Evolutionary conservation across 805 yeast genomes (phyloP).

Genomic region (Starmerella floricola): DNA sequence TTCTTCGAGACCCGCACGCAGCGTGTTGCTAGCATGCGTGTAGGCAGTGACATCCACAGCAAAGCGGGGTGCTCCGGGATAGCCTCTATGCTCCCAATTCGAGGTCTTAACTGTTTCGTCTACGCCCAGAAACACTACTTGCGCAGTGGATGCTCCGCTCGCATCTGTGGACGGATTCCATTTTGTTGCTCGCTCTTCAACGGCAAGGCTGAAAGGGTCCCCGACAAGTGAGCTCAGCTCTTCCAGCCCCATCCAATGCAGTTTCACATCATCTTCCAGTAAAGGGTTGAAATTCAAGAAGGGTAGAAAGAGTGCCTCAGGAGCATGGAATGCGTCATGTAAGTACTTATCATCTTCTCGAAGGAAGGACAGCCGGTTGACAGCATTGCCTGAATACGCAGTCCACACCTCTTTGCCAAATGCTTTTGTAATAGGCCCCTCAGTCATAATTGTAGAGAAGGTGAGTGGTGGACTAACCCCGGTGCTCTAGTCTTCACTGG

Average conservation of each 20-base stretch:
- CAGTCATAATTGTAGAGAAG: neutral
- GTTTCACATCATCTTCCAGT: constrained; percentile 12
- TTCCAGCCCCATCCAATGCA: constrained; percentile 30
- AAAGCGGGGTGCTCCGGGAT: constrained; percentile 32
- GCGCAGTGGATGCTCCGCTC: constrained; percentile 20
- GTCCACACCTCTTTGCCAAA: constrained; percentile 27
- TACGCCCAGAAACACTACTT: constrained; percentile 39
- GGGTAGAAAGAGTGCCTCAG: constrained; percentile 41
- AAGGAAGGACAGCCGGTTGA: constrained; percentile 54
- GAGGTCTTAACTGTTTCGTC: constrained; percentile 30
- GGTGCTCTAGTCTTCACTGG: no score
- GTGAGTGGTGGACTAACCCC: no score
- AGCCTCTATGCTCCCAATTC: constrained; percentile 16
- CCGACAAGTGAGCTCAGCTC: constrained; percentile 28
- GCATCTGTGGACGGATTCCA: constrained; percentile 31
- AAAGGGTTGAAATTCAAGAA: constrained; percentile 26
- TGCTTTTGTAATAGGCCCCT: constrained; percentile 20
- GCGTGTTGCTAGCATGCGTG: constrained; percentile 19
- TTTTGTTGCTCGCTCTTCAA: constrained; percentile 25
- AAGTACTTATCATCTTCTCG: constrained; percentile 46
- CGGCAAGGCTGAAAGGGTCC: constrained; percentile 26
- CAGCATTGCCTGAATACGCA: constrained; percentile 40
- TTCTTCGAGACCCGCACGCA: constrained; percentile 11
- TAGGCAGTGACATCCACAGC: constrained; percentile 28
- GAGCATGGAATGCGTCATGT: constrained; percentile 34